Percentiles rank a stretch among this genome's conserved stretches.
phyloP scores from a whole-genome alignment of 2,329 filamentous ascomycete genomes.

The Ramularia collo-cygni region DNA sequence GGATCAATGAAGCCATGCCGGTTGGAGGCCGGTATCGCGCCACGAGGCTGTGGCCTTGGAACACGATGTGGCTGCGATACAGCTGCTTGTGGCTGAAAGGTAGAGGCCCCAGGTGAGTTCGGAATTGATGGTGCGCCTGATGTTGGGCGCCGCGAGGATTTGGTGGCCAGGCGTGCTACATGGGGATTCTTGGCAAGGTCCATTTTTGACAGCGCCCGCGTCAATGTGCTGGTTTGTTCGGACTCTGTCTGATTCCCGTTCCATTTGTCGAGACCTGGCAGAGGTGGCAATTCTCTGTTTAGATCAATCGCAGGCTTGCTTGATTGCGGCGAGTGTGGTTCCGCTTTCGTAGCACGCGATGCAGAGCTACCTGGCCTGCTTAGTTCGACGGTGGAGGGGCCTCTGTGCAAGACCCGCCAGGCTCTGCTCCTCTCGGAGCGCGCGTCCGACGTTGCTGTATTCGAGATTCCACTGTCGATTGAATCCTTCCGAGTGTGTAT shows the following conservation, averaged over 20 bases:
- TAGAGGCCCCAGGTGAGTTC: too few relatives aligned
- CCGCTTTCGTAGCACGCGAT: neutral
- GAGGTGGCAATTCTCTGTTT: slow-evolving; percentile 42
- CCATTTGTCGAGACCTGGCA: slow-evolving; percentile 41
- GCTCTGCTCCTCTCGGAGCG: slow-evolving; percentile 8
- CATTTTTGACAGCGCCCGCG: slow-evolving; percentile 1
- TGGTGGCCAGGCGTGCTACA: slow-evolving; percentile 5
- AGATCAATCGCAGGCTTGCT: slow-evolving; percentile 32
- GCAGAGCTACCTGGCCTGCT: slow-evolving; percentile 7
- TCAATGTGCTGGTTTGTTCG: neutral
- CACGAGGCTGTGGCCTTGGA: neutral
- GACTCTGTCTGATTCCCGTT: slow-evolving; percentile 17
- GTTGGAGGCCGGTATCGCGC: too few relatives aligned
- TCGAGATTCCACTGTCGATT: slow-evolving; percentile 17
- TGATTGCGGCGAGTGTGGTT: slow-evolving; percentile 2
- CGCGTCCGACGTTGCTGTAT: slow-evolving; percentile 12
- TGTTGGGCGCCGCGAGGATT: slow-evolving; percentile 16
- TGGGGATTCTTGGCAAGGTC: neutral
- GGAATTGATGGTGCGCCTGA: neutral
- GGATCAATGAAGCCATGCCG: too few relatives aligned
- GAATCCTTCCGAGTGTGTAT: slow-evolving; percentile 22
- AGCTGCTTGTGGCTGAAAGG: neutral
- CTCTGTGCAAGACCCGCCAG: slow-evolving; percentile 12
- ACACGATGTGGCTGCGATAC: neutral
- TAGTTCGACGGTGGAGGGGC: slow-evolving; percentile 8